Evolutionary conservation across 345 rosid species (phyloP), one percentile per base, ranked within the genome.

Genomic region (Erucastrum elatum): DNA sequence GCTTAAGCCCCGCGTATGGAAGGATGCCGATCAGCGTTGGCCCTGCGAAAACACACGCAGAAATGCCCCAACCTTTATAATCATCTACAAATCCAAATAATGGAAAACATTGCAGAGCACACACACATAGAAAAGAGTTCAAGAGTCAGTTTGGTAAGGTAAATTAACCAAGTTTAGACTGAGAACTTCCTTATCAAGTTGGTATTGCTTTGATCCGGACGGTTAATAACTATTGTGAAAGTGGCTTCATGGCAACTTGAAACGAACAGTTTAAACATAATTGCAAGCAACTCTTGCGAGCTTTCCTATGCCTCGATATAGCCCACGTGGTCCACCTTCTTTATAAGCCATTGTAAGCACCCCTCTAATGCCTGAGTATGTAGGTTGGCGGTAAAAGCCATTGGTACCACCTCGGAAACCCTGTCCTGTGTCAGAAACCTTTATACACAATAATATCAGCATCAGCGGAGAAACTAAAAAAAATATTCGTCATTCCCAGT

Each of bases 1-100:
- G 93, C 85, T 95, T 95, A 64, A 95, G 85, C 41, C 97, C 98
- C 63, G 98, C 98, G 69, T 93, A 95, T 13, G 99, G 99, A 53
- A 95, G 98, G 61, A 95, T 93, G 15, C 97, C 99, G 5, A 78
- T 83, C 73, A 95, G 87, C 12, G 99, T 93, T 65, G 99, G 98
- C 80, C 99, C 98, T 94, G 88, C 56, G 13, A n/a, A 65, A 66
- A 65, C 39, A 65, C 49, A 41, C 51, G 59, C 51, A 78, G 61
- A 78, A 82, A 74, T 68, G 2, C 72, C 67, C 53, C 58, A 70
- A 65, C 27, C 61, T 80, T 59, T 68, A 15, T 6, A 7, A 76
- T 41, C 70, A 53, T 51, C 53, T 34, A 35, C 58, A 79, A 68
- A 63, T 56, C 55, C 74, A 77, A 27, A 12, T 27, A 17, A 83